Evolutionary conservation across 176 grass and related monocot species (phyloP), one percentile per base, ranked within the genome.

Genomic region (Hyparrhenia diplandra): DNA sequence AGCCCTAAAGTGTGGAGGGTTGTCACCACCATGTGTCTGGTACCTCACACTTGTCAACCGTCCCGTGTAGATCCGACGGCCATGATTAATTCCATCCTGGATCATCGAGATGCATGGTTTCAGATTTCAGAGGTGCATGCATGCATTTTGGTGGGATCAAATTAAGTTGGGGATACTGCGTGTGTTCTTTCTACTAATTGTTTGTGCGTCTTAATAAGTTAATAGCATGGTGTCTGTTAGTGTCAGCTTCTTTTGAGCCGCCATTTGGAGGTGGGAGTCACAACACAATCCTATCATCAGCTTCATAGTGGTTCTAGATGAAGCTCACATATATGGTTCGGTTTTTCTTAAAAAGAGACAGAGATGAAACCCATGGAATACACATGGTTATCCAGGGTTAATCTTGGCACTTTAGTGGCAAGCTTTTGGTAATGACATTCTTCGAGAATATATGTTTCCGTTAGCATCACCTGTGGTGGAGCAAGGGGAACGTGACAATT

Each of bases 11-110:
- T 45, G 20, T 25, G 84, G 68, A 82, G 49, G 49, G 20, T 13
- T 86, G 84, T 83, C 84, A 74, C 24, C 59, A 32, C 3, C 79
- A 52, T 90, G 88, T 69, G 68, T 20, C 60, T 21, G n/a, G 2
- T 11, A 11, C 55, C 21, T 1, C 7, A 10, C 10, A 57, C 65
- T 41, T 34, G 11, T 5, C 1, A 39, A 78, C 67, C 58, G 9
- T 4, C 67, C 13, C 67, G 78, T 86, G 13, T 3, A 6, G 46
- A 78, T 82, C 73, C 7, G 8, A 77, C 47, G 37, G 59, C 18
- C 7, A 4, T 25, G 23, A 32, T n/a, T n/a, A n/a, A n/a, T 77
- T 46, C 18, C 4, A 30, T 20, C 16, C 30, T 0, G 6, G 6
- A 14, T 14, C 27, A 31, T 12, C 1, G 4, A 66, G 32, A 14